phyloP scores from a whole-genome alignment of 495 filamentous ascomycete species.

The Neurospora intermedia region DNA sequence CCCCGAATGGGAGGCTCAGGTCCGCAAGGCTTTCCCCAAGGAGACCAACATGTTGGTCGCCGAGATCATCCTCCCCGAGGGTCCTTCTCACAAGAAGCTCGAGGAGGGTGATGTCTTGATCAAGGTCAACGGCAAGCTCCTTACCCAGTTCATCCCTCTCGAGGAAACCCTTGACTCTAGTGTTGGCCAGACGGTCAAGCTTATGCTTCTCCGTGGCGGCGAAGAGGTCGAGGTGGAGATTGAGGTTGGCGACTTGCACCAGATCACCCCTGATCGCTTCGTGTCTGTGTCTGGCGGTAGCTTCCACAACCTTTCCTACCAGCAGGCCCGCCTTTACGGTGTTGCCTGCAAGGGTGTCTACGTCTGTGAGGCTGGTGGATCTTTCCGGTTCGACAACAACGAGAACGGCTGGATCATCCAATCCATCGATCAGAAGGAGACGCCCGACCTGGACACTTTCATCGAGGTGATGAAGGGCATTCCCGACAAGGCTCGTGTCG shows the following conservation, averaged over 20 bases:
- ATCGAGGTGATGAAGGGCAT: slow-evolving; percentile 84
- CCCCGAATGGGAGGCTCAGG: slow-evolving; percentile 72
- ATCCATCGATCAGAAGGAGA: slow-evolving; percentile 75
- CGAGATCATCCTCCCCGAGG: slow-evolving; percentile 86
- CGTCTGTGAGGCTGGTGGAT: slow-evolving; percentile 88
- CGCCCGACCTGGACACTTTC: slow-evolving; percentile 77
- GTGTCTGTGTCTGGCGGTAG: slow-evolving; percentile 86
- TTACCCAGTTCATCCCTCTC: slow-evolving; percentile 89
- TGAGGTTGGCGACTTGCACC: slow-evolving; percentile 80
- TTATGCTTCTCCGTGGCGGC: slow-evolving; percentile 81
- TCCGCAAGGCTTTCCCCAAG: slow-evolving; percentile 73
- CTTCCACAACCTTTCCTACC: slow-evolving; percentile 94
- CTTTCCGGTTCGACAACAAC: slow-evolving; percentile 85
- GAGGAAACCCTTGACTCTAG: slow-evolving; percentile 87
- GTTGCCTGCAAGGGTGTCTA: slow-evolving; percentile 87
- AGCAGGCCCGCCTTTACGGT: slow-evolving; percentile 86
- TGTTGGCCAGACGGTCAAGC: slow-evolving; percentile 60
- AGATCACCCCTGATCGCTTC: slow-evolving; percentile 91
- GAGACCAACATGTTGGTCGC: slow-evolving; percentile 96
- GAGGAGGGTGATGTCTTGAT: slow-evolving; percentile 95
- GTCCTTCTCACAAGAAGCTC: slow-evolving; percentile 72
- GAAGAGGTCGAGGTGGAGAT: slow-evolving; percentile 79
- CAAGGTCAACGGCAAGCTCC: slow-evolving; percentile 84
- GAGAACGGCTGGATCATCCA: slow-evolving; percentile 91
- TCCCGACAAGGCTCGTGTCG: slow-evolving; percentile 80